phyloP scores from a whole-genome alignment of 805 yeast genomes.

The Lachancea nothofagi region DNA sequence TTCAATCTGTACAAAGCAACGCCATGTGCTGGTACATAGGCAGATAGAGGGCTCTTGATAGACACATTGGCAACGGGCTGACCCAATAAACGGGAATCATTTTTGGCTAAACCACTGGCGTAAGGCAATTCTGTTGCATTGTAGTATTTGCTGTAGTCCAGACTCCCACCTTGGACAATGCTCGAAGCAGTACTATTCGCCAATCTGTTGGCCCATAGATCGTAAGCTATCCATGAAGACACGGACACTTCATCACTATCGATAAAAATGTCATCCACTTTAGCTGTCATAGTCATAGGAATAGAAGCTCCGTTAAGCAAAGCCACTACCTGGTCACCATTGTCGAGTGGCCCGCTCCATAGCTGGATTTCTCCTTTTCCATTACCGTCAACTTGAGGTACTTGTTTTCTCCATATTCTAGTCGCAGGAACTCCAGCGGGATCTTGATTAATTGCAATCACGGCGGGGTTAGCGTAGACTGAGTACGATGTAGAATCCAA shows the following conservation, averaged over 20 bases:
- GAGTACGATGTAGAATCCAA: slow-evolving; percentile 20
- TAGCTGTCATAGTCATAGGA: slow-evolving; percentile 7
- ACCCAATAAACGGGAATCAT: slow-evolving; percentile 10
- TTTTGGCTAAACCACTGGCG: slow-evolving; percentile 6
- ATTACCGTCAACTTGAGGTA: slow-evolving; percentile 6
- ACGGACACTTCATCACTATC: slow-evolving; percentile 8
- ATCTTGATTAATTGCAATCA: slow-evolving; percentile 27
- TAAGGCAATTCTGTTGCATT: slow-evolving; percentile 10
- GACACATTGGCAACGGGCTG: slow-evolving; percentile 3
- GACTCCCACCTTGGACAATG: slow-evolving; percentile 3
- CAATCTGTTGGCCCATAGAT: slow-evolving; percentile 12
- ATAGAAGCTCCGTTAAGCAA: slow-evolving; percentile 9
- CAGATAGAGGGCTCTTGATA: not conserved
- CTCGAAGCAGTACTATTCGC: slow-evolving; percentile 3
- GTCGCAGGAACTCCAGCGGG: slow-evolving; percentile 18
- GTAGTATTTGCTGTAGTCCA: slow-evolving; percentile 1
- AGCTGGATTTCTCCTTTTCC: slow-evolving; percentile 12
- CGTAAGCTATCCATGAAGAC: slow-evolving; percentile 9
- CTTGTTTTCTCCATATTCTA: slow-evolving; percentile 10
- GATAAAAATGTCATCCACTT: slow-evolving; percentile 6
- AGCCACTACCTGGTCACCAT: slow-evolving; percentile 11
- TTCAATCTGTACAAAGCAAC: not conserved
- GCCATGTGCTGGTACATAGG: slow-evolving; percentile 1
- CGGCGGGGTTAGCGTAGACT: slow-evolving; percentile 17
- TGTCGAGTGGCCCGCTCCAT: slow-evolving; percentile 11